Conservation (phyloP, 148 eudicot species). For the Dysphania ambrosioides region DNA sequence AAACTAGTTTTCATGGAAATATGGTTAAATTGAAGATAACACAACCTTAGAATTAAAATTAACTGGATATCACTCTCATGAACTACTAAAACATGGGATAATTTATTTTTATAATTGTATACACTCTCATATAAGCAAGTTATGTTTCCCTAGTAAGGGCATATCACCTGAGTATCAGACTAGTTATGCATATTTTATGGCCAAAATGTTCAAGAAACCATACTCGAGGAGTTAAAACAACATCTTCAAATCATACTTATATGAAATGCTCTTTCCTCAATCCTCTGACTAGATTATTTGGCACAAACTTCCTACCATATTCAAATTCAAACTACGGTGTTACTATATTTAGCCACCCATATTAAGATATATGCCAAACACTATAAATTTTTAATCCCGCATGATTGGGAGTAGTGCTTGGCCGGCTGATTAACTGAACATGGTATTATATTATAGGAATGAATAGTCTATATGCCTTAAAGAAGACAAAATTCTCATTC, state of each 20-base stretch:
- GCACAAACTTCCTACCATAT: slow-evolving; percentile 3
- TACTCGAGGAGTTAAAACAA: slow-evolving; percentile 8
- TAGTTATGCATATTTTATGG: neutral
- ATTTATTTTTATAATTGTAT: neutral
- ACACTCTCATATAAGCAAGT: neutral
- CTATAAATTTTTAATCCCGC: neutral
- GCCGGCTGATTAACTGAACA: slow-evolving; percentile 17
- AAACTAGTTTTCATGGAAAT: too few relatives aligned
- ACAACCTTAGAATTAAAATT: too few relatives aligned
- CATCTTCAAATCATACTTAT: neutral
- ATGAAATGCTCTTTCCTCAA: too few relatives aligned
- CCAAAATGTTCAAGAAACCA: neutral
- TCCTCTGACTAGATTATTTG: slow-evolving; percentile 1
- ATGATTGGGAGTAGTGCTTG: slow-evolving; percentile 16
- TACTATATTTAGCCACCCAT: neutral
- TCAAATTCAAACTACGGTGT: slow-evolving; percentile 22
- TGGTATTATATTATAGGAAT: neutral
- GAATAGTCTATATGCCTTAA: neutral
- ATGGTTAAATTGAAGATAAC: too few relatives aligned
- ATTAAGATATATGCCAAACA: slow-evolving; percentile 6
- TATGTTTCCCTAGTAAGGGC: slow-evolving; percentile 8
- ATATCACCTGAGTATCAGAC: neutral
- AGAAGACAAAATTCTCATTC: slow-evolving; percentile 18
- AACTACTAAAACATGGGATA: too few relatives aligned
- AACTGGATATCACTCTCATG: too few relatives aligned